phyloP scores from a whole-genome alignment of 305 asterid genomes.

The Plantago coronopus region DNA sequence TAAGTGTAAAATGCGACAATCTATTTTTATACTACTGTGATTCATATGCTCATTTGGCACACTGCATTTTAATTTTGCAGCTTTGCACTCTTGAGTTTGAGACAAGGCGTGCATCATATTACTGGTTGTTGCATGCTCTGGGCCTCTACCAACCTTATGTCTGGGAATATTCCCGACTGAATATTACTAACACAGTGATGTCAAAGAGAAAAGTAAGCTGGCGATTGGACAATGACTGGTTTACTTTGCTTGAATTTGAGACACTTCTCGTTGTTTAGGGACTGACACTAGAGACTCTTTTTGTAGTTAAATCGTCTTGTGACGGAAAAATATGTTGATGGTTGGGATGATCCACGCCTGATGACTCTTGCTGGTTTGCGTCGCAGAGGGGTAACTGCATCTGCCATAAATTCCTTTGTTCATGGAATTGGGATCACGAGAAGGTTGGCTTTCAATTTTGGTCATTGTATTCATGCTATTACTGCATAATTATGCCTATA shows the following conservation, averaged over 20 bases:
- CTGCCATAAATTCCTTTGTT: conserved; percentile 80
- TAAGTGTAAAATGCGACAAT: no score
- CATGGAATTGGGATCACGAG: conserved; percentile 90
- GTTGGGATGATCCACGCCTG: conserved; percentile 97
- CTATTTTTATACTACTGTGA: no score
- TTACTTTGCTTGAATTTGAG: not conserved
- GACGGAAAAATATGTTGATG: conserved; percentile 81
- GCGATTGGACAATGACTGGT: not conserved
- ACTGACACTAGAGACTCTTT: conserved; percentile 6
- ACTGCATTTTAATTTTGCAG: conserved; percentile 28
- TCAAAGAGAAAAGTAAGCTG: conserved; percentile 75
- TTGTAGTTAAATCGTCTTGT: conserved; percentile 79
- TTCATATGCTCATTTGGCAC: no score
- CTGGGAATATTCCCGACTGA: conserved; percentile 83
- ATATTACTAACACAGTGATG: conserved; percentile 77
- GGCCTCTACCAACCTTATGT: conserved; percentile 76
- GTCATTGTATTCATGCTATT: not conserved
- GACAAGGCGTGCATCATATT: conserved; percentile 86
- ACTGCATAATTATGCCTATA: not conserved
- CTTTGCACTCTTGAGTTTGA: conserved; percentile 91
- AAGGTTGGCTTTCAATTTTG: conserved; percentile 43
- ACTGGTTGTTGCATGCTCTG: conserved; percentile 74
- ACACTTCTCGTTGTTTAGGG: not conserved
- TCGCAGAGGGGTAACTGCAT: conserved; percentile 86
- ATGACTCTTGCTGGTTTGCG: conserved; percentile 88